Base-by-base conservation (phyloP, 202 grass and related monocot genomes). In the Dendrocalamus latiflorus region DNA sequence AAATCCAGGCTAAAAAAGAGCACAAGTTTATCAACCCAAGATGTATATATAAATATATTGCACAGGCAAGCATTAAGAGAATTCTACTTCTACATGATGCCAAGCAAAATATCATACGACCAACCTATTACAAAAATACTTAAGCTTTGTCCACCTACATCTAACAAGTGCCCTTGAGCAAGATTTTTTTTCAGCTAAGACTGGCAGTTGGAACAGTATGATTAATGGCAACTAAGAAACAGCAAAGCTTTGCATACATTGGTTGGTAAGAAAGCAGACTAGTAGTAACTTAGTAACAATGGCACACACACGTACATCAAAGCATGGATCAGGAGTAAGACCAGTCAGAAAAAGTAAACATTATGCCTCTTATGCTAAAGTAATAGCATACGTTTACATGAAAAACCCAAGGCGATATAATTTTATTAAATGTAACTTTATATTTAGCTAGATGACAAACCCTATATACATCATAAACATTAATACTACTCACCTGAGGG, bases 401-500 rank as follows among this genome's bases (percentile, higher is more conserved):
- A 51, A 72, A 72, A 16, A 2, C 16, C 22, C 2, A 41, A 65
- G 48, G 44, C 1, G 1, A 28, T 11, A 69, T 20, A 16, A 36
- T 50, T n/a, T 49, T 62, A 49, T 6, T 8, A 24, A 15, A 17
- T 16, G 10, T 22, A 20, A 61, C 39, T 44, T 76, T 25, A 13
- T 13, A 62, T 77, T 43, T 63, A 20, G 57, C 16, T 13, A 47
- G 34, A 66, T 63, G 25, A 15, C n/a, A 84, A 76, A 56, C 68
- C 6, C 36, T 7, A 18, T 15, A 71, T 45, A n/a, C 18, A 65
- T 81, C 15, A 71, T 76, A 38, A 70, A n/a, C 82, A 47, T 34
- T 60, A 55, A 62, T 7, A 25, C 3, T 85, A 88, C 45, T 34
- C 86, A 95, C 93, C 85, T 90, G 93, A 12, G 88, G 89, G 70